Percentiles rank a stretch among this genome's conserved stretches.
Evolutionary conservation across 495 filamentous ascomycete genomes (phyloP).

Genomic region (Hyaloscypha bicolor): DNA sequence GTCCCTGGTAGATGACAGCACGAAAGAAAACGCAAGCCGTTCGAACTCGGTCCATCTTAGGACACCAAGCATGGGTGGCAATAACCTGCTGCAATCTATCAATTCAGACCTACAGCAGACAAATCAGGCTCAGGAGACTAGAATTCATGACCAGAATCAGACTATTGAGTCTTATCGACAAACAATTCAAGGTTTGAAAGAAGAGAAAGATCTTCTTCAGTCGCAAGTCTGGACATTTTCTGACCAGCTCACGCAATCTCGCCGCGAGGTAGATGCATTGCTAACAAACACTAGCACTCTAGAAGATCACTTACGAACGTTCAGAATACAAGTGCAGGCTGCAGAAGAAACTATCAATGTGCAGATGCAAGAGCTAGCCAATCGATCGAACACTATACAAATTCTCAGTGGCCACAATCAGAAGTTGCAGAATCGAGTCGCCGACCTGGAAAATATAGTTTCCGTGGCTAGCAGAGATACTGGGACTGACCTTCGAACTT

Average conservation of each 20-base stretch:
- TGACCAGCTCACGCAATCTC: background rate
- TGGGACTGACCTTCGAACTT: slow-evolving; percentile 1
- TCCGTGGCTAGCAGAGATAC: background rate
- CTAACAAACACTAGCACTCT: background rate
- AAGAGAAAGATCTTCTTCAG: slow-evolving; percentile 11
- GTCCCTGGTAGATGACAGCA: background rate
- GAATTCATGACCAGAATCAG: background rate
- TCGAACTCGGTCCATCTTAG: too few species aligned
- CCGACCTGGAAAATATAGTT: background rate
- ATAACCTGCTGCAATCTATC: background rate
- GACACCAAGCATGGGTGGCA: background rate
- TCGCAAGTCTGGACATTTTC: slow-evolving; percentile 7
- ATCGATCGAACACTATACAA: background rate
- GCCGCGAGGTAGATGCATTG: background rate
- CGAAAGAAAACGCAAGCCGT: background rate
- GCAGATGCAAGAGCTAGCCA: slow-evolving; percentile 2
- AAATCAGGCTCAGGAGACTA: background rate
- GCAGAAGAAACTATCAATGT: background rate
- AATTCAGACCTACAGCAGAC: slow-evolving; percentile 6
- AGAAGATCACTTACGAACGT: background rate
- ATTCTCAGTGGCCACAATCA: slow-evolving; percentile 15
- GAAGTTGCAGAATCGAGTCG: slow-evolving; percentile 6
- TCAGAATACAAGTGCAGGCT: background rate
- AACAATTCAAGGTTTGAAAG: background rate
- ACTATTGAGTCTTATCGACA: background rate